Conservation (phyloP, 257 asterid genomes). For the Buddleja alternifolia region DNA sequence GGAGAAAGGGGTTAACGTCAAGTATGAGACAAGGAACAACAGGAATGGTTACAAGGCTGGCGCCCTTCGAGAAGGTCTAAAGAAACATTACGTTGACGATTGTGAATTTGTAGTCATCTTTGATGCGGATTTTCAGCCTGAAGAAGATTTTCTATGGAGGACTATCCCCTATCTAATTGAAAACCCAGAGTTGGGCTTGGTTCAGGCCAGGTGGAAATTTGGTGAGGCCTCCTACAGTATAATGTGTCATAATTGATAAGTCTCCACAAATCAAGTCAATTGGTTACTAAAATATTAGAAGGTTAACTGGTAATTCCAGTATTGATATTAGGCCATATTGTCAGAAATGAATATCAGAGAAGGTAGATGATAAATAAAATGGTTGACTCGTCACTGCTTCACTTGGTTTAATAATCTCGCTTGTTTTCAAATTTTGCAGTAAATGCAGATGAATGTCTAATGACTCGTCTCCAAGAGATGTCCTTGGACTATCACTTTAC, state of each 20-base stretch:
- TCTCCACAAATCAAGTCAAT: neutral
- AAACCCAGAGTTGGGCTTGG: slow-evolving; percentile 73
- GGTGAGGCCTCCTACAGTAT: slow-evolving; percentile 44
- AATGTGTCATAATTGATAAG: slow-evolving; percentile 8
- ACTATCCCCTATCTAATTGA: slow-evolving; percentile 63
- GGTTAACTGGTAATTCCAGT: neutral
- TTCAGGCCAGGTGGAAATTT: slow-evolving; percentile 86
- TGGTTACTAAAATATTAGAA: neutral
- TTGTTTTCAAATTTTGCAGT: slow-evolving; percentile 40
- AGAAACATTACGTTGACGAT: slow-evolving; percentile 58
- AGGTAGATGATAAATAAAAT: neutral
- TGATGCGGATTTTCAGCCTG: slow-evolving; percentile 82
- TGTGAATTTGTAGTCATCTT: slow-evolving; percentile 74
- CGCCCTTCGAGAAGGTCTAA: slow-evolving; percentile 71
- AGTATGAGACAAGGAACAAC: slow-evolving; percentile 72
- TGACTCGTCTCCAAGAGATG: slow-evolving; percentile 83
- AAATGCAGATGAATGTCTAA: slow-evolving; percentile 74
- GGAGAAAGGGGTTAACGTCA: slow-evolving; percentile 55
- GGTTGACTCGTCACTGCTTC: neutral
- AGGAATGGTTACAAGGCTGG: slow-evolving; percentile 81
- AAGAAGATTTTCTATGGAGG: slow-evolving; percentile 67
- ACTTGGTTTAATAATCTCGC: neutral
- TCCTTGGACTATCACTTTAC: slow-evolving; percentile 71
- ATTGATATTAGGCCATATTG: neutral
- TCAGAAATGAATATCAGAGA: neutral